Base-by-base conservation (phyloP, 371 early-diverging fungal species). In the Mucor indicus region DNA sequence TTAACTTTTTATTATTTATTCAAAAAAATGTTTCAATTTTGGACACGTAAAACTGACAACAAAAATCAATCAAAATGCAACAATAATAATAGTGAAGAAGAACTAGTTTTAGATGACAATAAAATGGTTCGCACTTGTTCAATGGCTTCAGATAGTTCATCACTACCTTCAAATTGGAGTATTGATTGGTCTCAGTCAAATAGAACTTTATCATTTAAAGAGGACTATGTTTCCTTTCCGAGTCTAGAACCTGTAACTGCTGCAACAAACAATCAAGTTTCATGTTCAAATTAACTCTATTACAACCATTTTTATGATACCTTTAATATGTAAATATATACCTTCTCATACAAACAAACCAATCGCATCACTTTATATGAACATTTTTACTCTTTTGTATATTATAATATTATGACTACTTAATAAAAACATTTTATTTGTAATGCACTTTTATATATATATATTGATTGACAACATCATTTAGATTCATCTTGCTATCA, bases 161-260 rank as follows among this genome's bases (percentile, higher is more conserved):
- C 53, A 21, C 39, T 47, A 9, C 30, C 30, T 29, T 53, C 53
- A 17, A 39, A 46, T 46, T 53, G 46, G 39, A 46, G 44, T 16
- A 52, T 39, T 11, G 65, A 66, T 31, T 57, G 60, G 57, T 53
- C 45, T 41, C 48, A 53, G 31, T 13, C 47, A 24, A 65, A 65
- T 39, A 48, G 42, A 9, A 44, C 54, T 9, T 44, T 57, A 48
- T 60, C 65, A 8, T 65, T 65, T 38, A 57, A 60, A 51, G 60
- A 65, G n/a, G n/a, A n/a, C n/a, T n/a, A n/a, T 55, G 65, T 65
- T 2, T 65, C 65, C n/a, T 65, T 65, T 45, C 65, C 65, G n/a
- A 54, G 63, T 36, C 44, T 63, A 20, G 57, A 51, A 51, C 41
- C 50, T n/a, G n/a, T n/a, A n/a, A n/a, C n/a, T n/a, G n/a, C n/a